A percentile compares a stretch with the other conserved stretches of the same genome.
Evolutionary conservation across 306 rosid species (phyloP).

Genomic region (Pterocarpus macrocarpus): DNA sequence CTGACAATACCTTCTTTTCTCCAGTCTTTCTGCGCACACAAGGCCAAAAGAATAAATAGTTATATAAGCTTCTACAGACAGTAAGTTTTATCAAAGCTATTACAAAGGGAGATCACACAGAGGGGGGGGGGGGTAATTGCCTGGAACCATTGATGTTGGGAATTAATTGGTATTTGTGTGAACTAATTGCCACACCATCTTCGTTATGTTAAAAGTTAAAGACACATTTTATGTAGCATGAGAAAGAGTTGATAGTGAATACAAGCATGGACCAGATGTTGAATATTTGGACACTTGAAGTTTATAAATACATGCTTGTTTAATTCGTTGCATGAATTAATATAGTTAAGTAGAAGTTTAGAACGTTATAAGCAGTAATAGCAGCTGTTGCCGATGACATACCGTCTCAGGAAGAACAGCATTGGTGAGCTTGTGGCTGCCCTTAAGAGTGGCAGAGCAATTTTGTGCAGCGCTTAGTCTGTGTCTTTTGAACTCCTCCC

Average conservation of each 20-base stretch:
- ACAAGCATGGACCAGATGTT: no score
- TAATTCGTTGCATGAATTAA: neutral
- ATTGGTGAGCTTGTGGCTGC: constrained; percentile 68
- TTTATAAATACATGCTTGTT: neutral
- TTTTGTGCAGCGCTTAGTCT: constrained; percentile 87
- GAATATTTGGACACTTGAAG: no score
- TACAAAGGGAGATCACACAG: neutral
- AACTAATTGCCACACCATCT: no score
- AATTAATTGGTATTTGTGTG: no score
- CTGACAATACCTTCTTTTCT: constrained; percentile 74
- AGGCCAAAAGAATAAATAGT: constrained; percentile 4
- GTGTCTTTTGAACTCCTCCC: constrained; percentile 79
- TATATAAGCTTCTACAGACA: neutral
- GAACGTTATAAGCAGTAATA: neutral
- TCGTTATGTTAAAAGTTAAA: no score
- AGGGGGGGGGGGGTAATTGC: no score
- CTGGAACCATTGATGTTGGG: no score
- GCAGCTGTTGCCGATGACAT: neutral
- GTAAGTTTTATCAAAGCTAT: neutral
- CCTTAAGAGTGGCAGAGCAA: constrained; percentile 84
- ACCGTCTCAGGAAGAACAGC: constrained; percentile 66
- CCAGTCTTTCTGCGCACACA: constrained; percentile 78
- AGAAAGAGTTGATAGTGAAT: no score
- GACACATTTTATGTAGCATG: no score
- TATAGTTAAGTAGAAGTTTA: neutral